Conservation (phyloP, 73 alveolate genomes). For the Paramecium tetraurelia region DNA sequence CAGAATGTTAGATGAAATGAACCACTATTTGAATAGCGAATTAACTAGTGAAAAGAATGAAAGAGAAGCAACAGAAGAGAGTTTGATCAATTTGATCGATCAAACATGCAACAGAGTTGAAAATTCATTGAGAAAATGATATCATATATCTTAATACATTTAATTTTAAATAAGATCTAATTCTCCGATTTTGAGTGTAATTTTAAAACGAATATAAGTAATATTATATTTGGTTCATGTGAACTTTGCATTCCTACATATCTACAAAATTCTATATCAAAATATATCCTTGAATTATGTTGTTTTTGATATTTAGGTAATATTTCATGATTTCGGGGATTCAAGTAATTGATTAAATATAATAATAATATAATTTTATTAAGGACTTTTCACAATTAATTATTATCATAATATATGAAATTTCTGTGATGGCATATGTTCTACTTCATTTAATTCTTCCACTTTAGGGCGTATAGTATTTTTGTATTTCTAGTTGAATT, state of each 20-base stretch:
- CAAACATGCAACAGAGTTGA: conserved; percentile 81
- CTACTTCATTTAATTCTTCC: too few species aligned
- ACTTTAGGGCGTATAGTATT: too few species aligned
- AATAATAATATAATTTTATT: too few species aligned
- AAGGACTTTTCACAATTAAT: too few species aligned
- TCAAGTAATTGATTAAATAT: too few species aligned
- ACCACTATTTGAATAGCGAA: conserved; percentile 65
- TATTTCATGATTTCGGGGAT: too few species aligned
- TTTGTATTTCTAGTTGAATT: too few species aligned
- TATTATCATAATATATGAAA: too few species aligned
- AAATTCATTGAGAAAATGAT: conserved; percentile 63
- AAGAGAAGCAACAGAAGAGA: conserved; percentile 78
- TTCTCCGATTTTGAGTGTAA: background rate
- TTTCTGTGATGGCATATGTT: too few species aligned
- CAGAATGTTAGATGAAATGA: conserved; percentile 78
- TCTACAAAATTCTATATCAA: too few species aligned
- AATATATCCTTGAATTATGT: too few species aligned
- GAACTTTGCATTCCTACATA: background rate
- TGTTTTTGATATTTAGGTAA: too few species aligned
- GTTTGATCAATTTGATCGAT: conserved; percentile 67
- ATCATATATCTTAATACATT: background rate
- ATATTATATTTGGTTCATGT: background rate
- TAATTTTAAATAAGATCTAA: background rate
- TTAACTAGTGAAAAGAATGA: conserved; percentile 66
- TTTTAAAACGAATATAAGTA: background rate